Percentiles rank a stretch among this genome's conserved stretches.
Evolutionary conservation across 1,139 yeast genomes (phyloP).

Genomic region (Pneumocystis wakefieldiae): DNA sequence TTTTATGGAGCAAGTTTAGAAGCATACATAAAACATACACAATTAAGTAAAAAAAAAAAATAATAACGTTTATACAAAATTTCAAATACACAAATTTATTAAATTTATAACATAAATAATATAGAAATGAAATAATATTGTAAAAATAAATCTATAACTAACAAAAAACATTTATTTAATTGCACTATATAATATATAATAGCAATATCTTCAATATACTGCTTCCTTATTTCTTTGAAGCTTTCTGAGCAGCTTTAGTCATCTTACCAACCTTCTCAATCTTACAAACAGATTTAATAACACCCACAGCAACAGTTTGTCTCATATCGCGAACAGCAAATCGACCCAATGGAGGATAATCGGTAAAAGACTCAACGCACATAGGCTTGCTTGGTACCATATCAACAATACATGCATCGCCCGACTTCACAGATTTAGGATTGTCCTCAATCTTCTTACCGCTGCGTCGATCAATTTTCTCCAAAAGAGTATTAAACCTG

Average conservation of each 20-base stretch:
- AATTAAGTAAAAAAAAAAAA: background rate
- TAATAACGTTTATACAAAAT: background rate
- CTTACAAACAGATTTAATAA: conserved; percentile 96
- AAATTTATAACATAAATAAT: background rate
- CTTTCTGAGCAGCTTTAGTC: conserved; percentile 99
- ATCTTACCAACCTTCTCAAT: conserved; percentile 77
- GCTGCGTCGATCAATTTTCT: conserved; percentile 88
- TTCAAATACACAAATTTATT: background rate
- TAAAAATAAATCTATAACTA: background rate
- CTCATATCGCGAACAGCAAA: conserved; percentile 99
- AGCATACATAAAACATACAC: conserved; percentile 33
- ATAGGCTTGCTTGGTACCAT: conserved; percentile 89
- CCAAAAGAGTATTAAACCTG: conserved; percentile 68
- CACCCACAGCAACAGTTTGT: conserved; percentile 99
- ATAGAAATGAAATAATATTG: background rate
- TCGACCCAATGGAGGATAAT: conserved; percentile 98
- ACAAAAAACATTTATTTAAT: background rate
- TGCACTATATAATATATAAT: background rate
- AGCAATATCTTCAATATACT: background rate
- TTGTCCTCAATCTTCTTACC: conserved; percentile 73
- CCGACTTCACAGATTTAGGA: conserved; percentile 82
- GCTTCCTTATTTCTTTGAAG: conserved; percentile 65
- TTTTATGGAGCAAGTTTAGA: conserved; percentile 70
- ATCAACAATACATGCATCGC: conserved; percentile 88
- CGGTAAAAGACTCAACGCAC: conserved; percentile 94